A percentile compares a stretch with the other conserved stretches of the same genome.
These are phyloP conservation scores for Mucor saturninus DNA, from an alignment of 371 early-diverging fungal genomes.

Conservation along the genomic window DNA sequence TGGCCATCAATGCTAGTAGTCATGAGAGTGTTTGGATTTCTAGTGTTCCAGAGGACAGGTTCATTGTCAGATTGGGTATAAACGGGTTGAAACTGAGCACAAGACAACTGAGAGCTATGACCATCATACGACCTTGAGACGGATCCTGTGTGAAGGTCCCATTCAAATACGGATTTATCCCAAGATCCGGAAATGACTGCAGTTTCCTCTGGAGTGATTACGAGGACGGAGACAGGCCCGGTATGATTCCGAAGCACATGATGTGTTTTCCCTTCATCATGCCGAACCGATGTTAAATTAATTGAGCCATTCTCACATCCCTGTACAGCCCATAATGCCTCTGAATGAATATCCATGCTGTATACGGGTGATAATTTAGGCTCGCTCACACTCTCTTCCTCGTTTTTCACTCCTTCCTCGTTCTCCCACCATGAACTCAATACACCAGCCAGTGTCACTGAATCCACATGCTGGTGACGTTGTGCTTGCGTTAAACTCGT, in stretches of 20 bases:
- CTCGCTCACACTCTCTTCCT: slow-evolving; percentile 16
- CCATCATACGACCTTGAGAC: slow-evolving; percentile 72
- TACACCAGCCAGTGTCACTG: slow-evolving; percentile 85
- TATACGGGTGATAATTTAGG: slow-evolving; percentile 87
- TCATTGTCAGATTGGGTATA: slow-evolving; percentile 24
- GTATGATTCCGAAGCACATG: slow-evolving; percentile 80
- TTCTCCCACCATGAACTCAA: slow-evolving; percentile 93
- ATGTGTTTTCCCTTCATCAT: slow-evolving; percentile 91
- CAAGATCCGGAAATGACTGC: slow-evolving; percentile 90
- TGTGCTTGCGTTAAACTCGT: slow-evolving; percentile 82
- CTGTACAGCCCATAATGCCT: slow-evolving; percentile 84
- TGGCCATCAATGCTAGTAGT: slow-evolving; percentile 89
- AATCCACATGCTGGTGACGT: slow-evolving; percentile 84
- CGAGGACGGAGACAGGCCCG: slow-evolving; percentile 83
- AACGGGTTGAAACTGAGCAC: slow-evolving; percentile 73
- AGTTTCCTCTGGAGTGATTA: slow-evolving; percentile 77
- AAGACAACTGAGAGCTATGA: slow-evolving; percentile 83
- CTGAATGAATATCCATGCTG: slow-evolving; percentile 90
- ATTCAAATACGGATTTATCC: slow-evolving; percentile 85
- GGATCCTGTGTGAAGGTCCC: slow-evolving; percentile 89
- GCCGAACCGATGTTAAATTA: slow-evolving; percentile 86
- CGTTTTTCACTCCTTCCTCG: slow-evolving; percentile 59
- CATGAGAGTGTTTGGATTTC: slow-evolving; percentile 58
- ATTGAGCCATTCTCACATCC: slow-evolving; percentile 87
- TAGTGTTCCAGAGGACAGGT: slow-evolving; percentile 32